These are phyloP conservation scores for Arthromyces matolae DNA, from an alignment of 768 basidiomycete genomes.

Conservation along the genomic window DNA sequence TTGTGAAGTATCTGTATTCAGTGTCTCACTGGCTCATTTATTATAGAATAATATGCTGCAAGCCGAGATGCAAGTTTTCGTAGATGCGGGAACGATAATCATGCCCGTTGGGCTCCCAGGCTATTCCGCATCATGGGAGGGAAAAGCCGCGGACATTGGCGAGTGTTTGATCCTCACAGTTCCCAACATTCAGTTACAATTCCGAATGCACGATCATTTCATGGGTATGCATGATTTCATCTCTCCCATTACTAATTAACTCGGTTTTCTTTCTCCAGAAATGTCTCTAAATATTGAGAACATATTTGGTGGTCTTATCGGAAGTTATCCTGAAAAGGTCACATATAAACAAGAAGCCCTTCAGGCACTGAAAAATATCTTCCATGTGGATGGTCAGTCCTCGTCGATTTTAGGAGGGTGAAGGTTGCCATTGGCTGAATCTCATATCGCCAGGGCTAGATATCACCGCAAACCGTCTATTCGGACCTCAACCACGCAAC, in stretches of 20 bases:
- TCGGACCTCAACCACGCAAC: slow-evolving; percentile 83
- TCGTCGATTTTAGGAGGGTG: not conserved
- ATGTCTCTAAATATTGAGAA: slow-evolving; percentile 73
- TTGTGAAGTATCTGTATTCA: too few relatives aligned
- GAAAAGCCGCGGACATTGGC: slow-evolving; percentile 40
- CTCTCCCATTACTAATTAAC: not conserved
- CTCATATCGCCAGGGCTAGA: slow-evolving; percentile 56
- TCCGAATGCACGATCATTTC: slow-evolving; percentile 81
- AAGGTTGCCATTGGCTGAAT: not conserved
- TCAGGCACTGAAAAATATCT: slow-evolving; percentile 28
- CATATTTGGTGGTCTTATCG: slow-evolving; percentile 48
- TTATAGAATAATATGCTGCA: slow-evolving; percentile 81
- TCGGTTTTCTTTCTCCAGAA: slow-evolving; percentile 40
- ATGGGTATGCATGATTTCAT: slow-evolving; percentile 52
- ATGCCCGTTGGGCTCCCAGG: slow-evolving; percentile 69
- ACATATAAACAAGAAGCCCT: slow-evolving; percentile 22
- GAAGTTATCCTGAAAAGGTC: slow-evolving; percentile 43
- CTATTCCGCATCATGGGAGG: slow-evolving; percentile 37
- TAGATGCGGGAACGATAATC: slow-evolving; percentile 52
- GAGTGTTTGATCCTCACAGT: slow-evolving; percentile 51
- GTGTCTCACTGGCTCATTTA: too few relatives aligned
- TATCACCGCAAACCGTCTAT: slow-evolving; percentile 80
- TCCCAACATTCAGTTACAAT: slow-evolving; percentile 69
- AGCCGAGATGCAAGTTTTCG: slow-evolving; percentile 54
- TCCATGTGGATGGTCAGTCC: slow-evolving; percentile 47